Conservation (phyloP, 257 asterid species). For the Fraxinus pennsylvanica region DNA sequence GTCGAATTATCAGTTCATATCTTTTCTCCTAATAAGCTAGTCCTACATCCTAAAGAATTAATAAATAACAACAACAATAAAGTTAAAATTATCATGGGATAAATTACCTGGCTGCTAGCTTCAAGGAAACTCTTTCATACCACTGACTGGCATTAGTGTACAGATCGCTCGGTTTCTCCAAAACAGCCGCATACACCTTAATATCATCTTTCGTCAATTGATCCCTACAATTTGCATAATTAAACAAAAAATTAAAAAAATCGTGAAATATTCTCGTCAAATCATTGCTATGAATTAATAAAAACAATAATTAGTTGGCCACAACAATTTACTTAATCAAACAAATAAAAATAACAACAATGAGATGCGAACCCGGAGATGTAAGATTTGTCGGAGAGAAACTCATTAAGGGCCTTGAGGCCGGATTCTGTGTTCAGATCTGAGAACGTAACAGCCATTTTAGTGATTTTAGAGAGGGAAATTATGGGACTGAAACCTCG, state of each 20-base stretch:
- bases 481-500: constrained; percentile 16
- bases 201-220: constrained; percentile 70
- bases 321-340: neutral
- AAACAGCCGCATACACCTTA: constrained; percentile 65
- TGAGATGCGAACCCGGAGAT: constrained; percentile 57
- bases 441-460: constrained; percentile 75
- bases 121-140: constrained; percentile 63
- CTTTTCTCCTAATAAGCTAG: neutral
- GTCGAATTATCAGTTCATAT: neutral
- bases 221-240: constrained; percentile 41
- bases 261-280: neutral
- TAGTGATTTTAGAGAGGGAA: constrained; percentile 16
- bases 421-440: constrained; percentile 87
- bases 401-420: constrained; percentile 62
- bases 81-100: neutral
- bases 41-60: neutral
- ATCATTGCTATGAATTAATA: neutral
- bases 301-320: neutral
- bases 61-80: neutral
- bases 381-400: constrained; percentile 70
- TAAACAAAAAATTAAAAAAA: neutral
- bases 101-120: constrained; percentile 64
- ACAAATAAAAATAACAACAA: neutral
- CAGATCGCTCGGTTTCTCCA: constrained; percentile 57
- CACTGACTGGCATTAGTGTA: constrained; percentile 75